These are phyloP conservation scores for Fusarium albosuccineum DNA, from an alignment of 2,329 filamentous ascomycete genomes.

Conservation along the genomic window DNA sequence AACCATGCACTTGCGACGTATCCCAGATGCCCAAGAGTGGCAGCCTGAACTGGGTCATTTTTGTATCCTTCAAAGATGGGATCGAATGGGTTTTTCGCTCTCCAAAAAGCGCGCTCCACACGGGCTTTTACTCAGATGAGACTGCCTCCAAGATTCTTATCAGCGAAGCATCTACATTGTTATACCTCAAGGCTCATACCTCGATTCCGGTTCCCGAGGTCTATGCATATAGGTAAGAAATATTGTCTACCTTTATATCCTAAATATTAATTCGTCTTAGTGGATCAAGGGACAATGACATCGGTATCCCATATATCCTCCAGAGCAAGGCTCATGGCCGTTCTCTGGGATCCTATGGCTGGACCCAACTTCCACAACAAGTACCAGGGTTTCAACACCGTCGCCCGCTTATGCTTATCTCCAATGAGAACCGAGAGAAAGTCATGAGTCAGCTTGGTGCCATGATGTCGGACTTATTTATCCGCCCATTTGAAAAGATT, in stretches of 20 bases:
- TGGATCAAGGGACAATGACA: conserved; percentile 29
- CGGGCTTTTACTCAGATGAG: conserved; percentile 17
- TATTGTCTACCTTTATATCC: too few species aligned
- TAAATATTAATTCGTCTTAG: conserved; percentile 3
- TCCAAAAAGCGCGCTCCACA: conserved; percentile 9
- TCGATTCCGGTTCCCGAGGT: conserved; percentile 39
- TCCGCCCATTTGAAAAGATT: conserved; percentile 37
- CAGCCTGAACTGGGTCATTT: conserved; percentile 40
- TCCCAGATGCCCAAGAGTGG: conserved; percentile 27
- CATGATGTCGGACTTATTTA: conserved; percentile 23
- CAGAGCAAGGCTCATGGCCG: conserved; percentile 40
- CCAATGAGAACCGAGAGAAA: conserved; percentile 23
- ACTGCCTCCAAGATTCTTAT: conserved; percentile 33
- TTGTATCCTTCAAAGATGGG: conserved; percentile 39
- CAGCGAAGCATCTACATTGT: conserved; percentile 41
- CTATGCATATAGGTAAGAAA: conserved; percentile 34
- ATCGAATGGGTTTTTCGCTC: conserved; percentile 41
- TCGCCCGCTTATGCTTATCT: conserved; percentile 27
- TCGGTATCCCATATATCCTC: conserved; percentile 44
- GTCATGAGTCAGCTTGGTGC: conserved; percentile 39
- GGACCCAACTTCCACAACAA: conserved; percentile 11
- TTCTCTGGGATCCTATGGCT: conserved; percentile 35
- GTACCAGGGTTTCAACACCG: conserved; percentile 9
- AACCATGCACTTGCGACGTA: conserved; percentile 30
- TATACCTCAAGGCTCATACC: conserved; percentile 24